Evolutionary conservation across 108 stramenopile genomes (phyloP).

Genomic region (Nannochloropsis salina): DNA sequence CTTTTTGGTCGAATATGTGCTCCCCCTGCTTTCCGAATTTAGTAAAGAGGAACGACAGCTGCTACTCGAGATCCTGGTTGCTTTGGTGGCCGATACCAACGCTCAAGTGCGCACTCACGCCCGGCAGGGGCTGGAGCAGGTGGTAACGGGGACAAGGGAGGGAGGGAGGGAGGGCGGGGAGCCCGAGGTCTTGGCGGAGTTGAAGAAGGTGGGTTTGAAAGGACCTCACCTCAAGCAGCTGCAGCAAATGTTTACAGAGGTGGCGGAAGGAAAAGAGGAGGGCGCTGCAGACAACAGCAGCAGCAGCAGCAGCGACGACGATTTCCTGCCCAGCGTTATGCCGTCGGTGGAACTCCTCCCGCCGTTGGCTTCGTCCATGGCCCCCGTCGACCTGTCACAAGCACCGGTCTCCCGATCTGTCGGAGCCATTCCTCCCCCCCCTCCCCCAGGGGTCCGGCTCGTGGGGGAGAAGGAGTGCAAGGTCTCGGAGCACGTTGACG

Average conservation of each 20-base stretch:
- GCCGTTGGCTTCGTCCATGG: not conserved
- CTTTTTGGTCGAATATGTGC: not conserved
- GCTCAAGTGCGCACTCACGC: not conserved
- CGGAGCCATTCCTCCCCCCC: too few species aligned
- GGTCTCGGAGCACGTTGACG: not conserved
- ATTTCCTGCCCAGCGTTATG: not conserved
- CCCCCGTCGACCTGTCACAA: not conserved
- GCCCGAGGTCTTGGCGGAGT: not conserved
- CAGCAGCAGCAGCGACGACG: constrained; percentile 18
- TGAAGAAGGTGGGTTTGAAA: not conserved
- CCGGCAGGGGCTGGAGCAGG: not conserved
- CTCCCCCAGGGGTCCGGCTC: not conserved
- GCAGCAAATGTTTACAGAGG: not conserved
- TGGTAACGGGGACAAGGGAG: not conserved
- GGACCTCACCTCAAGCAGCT: not conserved
- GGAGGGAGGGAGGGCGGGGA: not conserved
- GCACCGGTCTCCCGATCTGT: not conserved
- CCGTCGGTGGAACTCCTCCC: not conserved
- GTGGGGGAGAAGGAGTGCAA: constrained; percentile 15
- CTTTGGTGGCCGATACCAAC: not conserved
- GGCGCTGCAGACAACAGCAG: not conserved
- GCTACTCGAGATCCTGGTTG: not conserved
- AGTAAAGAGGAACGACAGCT: not conserved
- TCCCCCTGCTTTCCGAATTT: not conserved
- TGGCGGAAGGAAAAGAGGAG: not conserved